Evolutionary conservation across 768 basidiomycete species (phyloP).

Genomic region (Rhodotorula babjevae): DNA sequence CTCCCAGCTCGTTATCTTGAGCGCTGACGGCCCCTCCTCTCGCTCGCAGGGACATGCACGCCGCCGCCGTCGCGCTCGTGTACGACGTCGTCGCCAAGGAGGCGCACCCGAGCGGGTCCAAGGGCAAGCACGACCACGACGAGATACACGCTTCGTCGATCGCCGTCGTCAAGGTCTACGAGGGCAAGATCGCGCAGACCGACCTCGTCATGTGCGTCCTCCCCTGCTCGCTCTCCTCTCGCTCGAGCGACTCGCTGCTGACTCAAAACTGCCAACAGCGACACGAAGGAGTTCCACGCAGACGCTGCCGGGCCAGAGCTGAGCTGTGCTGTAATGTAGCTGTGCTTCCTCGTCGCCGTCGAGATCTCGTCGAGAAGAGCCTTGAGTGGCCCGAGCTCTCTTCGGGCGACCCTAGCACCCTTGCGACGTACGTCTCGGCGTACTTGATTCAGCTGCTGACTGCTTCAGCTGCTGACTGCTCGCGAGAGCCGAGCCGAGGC

Average conservation of each 20-base stretch:
- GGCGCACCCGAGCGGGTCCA: not conserved
- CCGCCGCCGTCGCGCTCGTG: slow-evolving; percentile 21
- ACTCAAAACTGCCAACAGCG: not conserved
- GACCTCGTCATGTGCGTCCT: slow-evolving; percentile 27
- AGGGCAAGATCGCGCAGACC: slow-evolving; percentile 28
- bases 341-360: not conserved
- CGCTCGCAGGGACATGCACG: slow-evolving; percentile 10
- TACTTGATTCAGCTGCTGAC: no score
- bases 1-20: not conserved
- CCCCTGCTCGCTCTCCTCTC: not conserved
- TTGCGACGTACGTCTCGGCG: no score
- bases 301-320: not conserved
- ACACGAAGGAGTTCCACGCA: not conserved
- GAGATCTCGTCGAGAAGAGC: no score
- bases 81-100: slow-evolving; percentile 20
- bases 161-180: slow-evolving; percentile 12
- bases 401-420: no score
- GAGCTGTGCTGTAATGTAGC: not conserved
- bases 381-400: no score
- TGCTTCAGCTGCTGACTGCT: no score
- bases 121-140: slow-evolving; percentile 14
- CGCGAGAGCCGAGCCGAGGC: no score
- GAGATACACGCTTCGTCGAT: not conserved
- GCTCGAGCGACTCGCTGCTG: no score
- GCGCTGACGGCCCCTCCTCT: no score